A percentile compares a stretch with the other conserved stretches of the same genome.
Evolutionary conservation across 108 stramenopile genomes (phyloP).

Genomic region (Aurantiochytrium sp.): DNA sequence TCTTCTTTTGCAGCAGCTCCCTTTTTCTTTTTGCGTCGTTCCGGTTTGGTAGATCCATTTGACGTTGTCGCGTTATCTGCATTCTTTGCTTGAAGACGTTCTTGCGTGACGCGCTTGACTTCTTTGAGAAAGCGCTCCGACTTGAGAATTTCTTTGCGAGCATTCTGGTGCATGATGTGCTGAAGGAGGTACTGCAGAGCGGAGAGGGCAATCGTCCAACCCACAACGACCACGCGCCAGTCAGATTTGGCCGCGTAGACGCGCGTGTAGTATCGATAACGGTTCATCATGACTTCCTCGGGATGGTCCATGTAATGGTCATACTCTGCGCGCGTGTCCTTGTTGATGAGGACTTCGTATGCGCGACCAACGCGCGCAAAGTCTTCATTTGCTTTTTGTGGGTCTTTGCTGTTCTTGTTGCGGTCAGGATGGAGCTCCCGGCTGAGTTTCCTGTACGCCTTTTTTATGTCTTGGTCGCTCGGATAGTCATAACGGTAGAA

Average conservation of each 20-base stretch:
- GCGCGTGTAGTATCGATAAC: not conserved
- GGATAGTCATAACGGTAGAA: not conserved
- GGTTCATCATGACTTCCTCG: not conserved
- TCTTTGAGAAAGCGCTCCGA: not conserved
- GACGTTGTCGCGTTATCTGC: not conserved
- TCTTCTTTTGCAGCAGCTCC: not conserved
- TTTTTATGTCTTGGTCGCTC: not conserved
- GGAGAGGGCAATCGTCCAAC: not conserved
- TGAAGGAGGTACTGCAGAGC: not conserved
- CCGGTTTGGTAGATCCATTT: not conserved
- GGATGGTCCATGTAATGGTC: not conserved
- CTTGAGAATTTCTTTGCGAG: not conserved
- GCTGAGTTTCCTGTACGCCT: slow-evolving; percentile 14
- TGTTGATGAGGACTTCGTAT: not conserved
- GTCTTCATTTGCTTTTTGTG: not conserved
- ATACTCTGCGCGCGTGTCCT: not conserved
- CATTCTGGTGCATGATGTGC: not conserved
- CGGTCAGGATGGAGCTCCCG: not conserved
- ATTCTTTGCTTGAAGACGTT: not conserved
- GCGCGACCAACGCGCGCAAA: slow-evolving; percentile 3
- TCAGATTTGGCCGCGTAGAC: slow-evolving; percentile 1
- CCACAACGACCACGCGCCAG: not conserved
- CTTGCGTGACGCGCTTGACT: not conserved
- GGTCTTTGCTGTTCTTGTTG: not conserved
- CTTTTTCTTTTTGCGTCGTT: not conserved